Evolutionary conservation across 2,329 filamentous ascomycete species (phyloP), one percentile per base, ranked within the genome.

Genomic region (Colletotrichum eleusines): DNA sequence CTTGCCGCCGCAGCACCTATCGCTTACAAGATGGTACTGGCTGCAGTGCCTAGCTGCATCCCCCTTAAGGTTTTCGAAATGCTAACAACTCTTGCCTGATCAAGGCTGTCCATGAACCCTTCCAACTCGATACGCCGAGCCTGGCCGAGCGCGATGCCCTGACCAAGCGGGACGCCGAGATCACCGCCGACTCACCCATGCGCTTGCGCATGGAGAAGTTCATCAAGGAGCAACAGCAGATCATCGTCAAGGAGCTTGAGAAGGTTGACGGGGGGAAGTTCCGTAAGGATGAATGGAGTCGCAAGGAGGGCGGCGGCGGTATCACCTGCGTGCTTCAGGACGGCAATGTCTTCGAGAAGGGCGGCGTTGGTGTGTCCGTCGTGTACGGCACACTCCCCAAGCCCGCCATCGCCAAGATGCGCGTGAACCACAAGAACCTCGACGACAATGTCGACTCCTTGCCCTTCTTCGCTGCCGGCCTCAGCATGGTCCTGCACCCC

Each of bases 321-420:
- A 95, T 95, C 76, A 97, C 94, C 20, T 97, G 95, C 81, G 95
- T 99, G 48, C 86, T 99, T 23, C 96, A 99, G 81, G 94, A 98
- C 74, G 95, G 96, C 75, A 95, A 97, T 73, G 94, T 98, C 61
- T 99, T 99, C 77, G 96, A 99, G 81, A 99, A 99, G 84, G 96
- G 93, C 54, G 96, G 96, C 38, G 94, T 98, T 71, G 97, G 97
- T 78, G 95, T 95, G 77, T 97, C 93, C 68, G 90, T 98, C 72
- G 96, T 99, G 60, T 98, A 99, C 79, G 96, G 96, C 72, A 92
- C 91, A 58, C 87, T 99, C 2, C 95, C 95, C 42, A 92, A 93
- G 76, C 87, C 93, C 0, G 96, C 94, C 38, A 97, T 99, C 74
- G 88, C 91, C 76, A 94, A 94, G 83, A 98, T 99, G 96, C 90